These are phyloP conservation scores for Camellia granthamiana DNA, from an alignment of 148 eudicot genomes.

Conservation along the genomic window DNA sequence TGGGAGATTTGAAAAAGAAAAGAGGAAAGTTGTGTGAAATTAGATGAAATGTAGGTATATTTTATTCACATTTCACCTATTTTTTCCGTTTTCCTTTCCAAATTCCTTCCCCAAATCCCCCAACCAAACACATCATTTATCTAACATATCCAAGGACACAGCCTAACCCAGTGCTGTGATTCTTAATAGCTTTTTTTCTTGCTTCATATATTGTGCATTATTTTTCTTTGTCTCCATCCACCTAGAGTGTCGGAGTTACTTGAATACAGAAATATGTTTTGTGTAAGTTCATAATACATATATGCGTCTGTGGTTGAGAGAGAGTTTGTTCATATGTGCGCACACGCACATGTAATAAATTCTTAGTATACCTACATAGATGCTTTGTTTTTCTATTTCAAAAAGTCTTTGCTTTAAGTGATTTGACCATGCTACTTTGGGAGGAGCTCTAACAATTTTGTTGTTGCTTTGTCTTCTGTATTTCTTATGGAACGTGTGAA, in stretches of 20 bases:
- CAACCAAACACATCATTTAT: no score
- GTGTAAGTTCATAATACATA: neutral
- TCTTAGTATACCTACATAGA: neutral
- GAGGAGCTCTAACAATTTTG: neutral
- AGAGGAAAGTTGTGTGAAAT: no score
- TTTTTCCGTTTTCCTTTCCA: no score
- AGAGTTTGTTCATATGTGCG: neutral
- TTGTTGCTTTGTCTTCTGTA: neutral
- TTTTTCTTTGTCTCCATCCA: neutral
- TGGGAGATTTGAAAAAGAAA: no score
- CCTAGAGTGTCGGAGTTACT: neutral
- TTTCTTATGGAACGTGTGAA: neutral
- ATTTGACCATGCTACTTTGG: neutral
- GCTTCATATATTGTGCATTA: neutral
- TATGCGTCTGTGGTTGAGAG: neutral
- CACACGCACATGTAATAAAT: neutral
- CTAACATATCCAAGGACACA: neutral
- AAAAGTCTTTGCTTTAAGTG: neutral
- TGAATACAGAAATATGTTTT: slow-evolving; percentile 1
- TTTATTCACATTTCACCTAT: no score
- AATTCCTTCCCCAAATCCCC: no score
- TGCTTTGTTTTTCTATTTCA: neutral
- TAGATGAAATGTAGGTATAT: no score
- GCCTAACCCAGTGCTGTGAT: neutral
- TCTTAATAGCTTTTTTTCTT: neutral